phyloP scores from a whole-genome alignment of 2,329 filamentous ascomycete species.

The Exophiala sp. region DNA sequence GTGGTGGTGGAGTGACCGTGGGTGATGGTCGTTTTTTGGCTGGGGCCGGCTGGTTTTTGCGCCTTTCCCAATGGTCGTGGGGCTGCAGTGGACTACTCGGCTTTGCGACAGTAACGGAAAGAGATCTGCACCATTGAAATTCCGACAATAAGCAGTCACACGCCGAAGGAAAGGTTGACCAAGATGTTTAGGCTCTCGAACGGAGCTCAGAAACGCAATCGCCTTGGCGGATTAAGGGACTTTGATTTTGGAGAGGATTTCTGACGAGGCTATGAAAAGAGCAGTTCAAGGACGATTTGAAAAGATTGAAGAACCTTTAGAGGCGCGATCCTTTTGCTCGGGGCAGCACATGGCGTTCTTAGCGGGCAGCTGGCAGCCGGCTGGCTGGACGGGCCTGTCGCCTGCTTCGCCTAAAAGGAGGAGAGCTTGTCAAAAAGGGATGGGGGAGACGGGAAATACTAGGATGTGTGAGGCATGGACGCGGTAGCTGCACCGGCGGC shows the following conservation, averaged over 20 bases:
- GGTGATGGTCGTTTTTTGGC: conserved; percentile 16
- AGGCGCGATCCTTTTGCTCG: conserved; percentile 28
- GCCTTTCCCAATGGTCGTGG: conserved; percentile 19
- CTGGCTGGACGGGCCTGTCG: conserved; percentile 33
- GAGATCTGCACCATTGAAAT: conserved; percentile 17
- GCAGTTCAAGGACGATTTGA: conserved; percentile 22
- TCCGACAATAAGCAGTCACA: conserved; percentile 3
- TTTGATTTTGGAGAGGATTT: neutral
- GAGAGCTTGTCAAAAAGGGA: conserved; percentile 26
- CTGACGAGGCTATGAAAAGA: conserved; percentile 21
- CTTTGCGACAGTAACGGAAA: conserved; percentile 8
- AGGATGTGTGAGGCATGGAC: conserved; percentile 21
- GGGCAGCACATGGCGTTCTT: conserved; percentile 30
- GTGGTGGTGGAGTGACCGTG: conserved; percentile 9
- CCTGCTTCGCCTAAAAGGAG: conserved; percentile 27
- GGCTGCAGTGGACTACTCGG: conserved; percentile 8
- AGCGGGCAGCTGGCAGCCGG: conserved; percentile 30
- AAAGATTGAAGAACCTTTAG: conserved; percentile 22
- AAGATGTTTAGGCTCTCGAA: neutral
- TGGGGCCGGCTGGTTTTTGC: conserved; percentile 10
- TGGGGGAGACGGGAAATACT: conserved; percentile 23
- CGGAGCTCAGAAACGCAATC: neutral
- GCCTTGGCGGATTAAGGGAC: neutral
- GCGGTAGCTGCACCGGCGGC: conserved; percentile 6
- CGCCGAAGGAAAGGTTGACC: neutral